Base-by-base conservation (phyloP, 495 filamentous ascomycete genomes). In the Eremomyces bilateralis region DNA sequence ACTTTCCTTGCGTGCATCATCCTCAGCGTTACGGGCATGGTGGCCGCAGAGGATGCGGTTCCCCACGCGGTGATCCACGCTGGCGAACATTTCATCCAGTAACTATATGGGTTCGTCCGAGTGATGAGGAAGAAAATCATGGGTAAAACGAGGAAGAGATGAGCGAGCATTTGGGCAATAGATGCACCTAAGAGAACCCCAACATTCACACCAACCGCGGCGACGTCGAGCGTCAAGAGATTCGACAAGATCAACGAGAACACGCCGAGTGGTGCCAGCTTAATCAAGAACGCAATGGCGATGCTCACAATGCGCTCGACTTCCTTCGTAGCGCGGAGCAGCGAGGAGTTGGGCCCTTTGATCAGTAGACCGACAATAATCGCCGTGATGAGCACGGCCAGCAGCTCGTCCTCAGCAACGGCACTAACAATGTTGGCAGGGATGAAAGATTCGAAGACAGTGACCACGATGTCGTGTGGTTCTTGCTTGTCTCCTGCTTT, bases 191-290 rank as follows among this genome's bases (percentile, higher is more conserved):
- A 52, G 5, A 53, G 42, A 10, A 53, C 39, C 13, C 49, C 51
- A 15, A 53, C 31, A 42, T 53, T 53, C 13, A 30, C 5, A 20
- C 49, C 51, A 30, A 53, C 46, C 1, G 45, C 45, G 6, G 11
- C 31, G 19, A 53, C 45, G 20, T 47, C 20, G 36, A 53, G 51
- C 6, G n/a, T 36, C 33, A 53, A 44, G 10, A 53, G 44, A 40
- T 53, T 53, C 25, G 51, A 40, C 18, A 53, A 18, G 30, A 53
- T 51, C 15, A 53, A 39, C 44, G 52, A 53, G 42, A 53, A 53
- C 20, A 53, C 51, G 21, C 51, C 51, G 27, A 50, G 44, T 10
- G 51, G 51, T 3, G 51, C 51, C 4, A 46, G n/a, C 37, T 52
- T 46, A 49, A 53, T 52, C 5, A 53, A 32, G 17, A 33, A 45